Evolutionary conservation across 495 filamentous ascomycete species (phyloP).

Genomic region (Pseudomonodictys pantanalensis): DNA sequence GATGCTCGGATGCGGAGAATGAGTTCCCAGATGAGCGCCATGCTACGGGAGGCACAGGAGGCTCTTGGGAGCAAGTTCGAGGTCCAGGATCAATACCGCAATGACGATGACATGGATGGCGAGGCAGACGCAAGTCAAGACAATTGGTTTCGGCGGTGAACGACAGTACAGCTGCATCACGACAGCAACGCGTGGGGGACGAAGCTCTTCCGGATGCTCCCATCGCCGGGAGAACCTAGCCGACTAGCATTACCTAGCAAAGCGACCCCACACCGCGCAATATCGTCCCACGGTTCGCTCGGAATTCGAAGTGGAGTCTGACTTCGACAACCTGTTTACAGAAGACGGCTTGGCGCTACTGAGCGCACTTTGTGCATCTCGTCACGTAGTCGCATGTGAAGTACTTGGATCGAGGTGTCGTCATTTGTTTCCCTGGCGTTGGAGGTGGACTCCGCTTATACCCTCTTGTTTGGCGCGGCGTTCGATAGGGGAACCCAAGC

Average conservation of each 20-base stretch:
- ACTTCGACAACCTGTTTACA: background rate
- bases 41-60: constrained; percentile 86
- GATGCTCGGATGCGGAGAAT: constrained; percentile 75
- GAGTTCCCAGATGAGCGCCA: constrained; percentile 70
- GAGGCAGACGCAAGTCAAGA: background rate
- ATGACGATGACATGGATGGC: constrained; percentile 4
- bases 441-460: background rate
- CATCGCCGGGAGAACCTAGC: too few relatives aligned
- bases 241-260: background rate
- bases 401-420: background rate
- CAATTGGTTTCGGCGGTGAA: constrained; percentile 14
- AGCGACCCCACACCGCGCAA: background rate
- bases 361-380: background rate
- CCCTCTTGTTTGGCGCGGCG: background rate
- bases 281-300: background rate
- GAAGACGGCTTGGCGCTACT: background rate
- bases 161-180: background rate
- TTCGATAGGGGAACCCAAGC: background rate
- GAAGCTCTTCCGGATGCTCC: background rate
- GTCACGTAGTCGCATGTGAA: background rate
- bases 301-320: background rate
- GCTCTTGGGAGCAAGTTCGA: constrained; percentile 78
- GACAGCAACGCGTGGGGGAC: background rate
- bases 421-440: background rate
- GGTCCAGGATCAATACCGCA: constrained; percentile 55